A percentile compares a stretch with the other conserved stretches of the same genome.
Evolutionary conservation across 305 asterid species (phyloP).

Genomic region (Fraxinus sp.): DNA sequence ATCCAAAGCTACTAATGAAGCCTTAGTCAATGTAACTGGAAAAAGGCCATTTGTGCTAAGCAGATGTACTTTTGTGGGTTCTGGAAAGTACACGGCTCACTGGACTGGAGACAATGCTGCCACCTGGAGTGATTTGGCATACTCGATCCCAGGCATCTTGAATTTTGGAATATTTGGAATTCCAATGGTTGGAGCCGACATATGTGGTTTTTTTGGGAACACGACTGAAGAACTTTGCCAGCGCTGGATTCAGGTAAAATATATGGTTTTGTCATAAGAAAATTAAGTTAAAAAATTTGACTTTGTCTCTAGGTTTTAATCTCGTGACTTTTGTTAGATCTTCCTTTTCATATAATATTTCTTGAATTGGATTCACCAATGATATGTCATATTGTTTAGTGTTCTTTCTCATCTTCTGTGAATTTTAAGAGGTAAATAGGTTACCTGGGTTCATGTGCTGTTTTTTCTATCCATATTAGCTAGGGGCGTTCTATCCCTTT

Average conservation of each 20-base stretch:
- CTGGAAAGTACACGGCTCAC: constrained; percentile 82
- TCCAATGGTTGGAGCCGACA: constrained; percentile 97
- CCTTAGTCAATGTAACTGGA: constrained; percentile 49
- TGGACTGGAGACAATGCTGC: constrained; percentile 99
- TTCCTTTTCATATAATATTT: background rate
- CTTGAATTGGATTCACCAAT: background rate
- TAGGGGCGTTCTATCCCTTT: constrained; percentile 94
- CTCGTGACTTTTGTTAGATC: background rate
- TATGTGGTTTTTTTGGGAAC: constrained; percentile 67
- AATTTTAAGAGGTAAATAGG: background rate
- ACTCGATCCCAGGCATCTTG: constrained; percentile 66
- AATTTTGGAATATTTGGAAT: constrained; percentile 78
- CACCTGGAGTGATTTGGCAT: constrained; percentile 77
- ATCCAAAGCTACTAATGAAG: constrained; percentile 61
- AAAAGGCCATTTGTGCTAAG: constrained; percentile 78
- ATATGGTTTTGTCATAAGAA: background rate
- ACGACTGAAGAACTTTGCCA: constrained; percentile 87
- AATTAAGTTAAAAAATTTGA: background rate
- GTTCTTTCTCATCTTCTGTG: background rate
- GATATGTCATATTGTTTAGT: background rate
- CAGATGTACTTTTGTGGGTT: constrained; percentile 81
- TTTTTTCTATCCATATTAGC: constrained; percentile 30
- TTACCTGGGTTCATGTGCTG: background rate
- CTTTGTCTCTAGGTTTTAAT: background rate
- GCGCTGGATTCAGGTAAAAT: constrained; percentile 87